Evolutionary conservation across 169 alveolate genomes (phyloP), one percentile per base, ranked within the genome.

Genomic region (Eimeria maxima): DNA sequence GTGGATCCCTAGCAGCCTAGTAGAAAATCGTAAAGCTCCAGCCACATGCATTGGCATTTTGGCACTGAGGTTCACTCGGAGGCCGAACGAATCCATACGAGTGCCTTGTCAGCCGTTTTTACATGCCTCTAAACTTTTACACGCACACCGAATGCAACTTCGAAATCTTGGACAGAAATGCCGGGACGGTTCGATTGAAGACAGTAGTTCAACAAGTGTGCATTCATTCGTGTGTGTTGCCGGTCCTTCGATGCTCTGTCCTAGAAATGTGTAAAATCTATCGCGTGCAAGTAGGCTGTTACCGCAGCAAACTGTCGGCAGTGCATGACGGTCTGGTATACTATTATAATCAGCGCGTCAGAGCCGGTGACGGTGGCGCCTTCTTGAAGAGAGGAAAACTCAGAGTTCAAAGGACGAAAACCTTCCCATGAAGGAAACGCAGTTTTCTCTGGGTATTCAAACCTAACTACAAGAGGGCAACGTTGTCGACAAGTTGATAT

Each of bases 401-500:
- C 20, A 33, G 81, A 38, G 50, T 73, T 73, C 83, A 73, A 38
- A 73, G 83, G 50, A 73, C 20, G 83, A 38, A 38, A 73, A 11
- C 78, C 47, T 69, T 69, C 47, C 44, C 47, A 27, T 69, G 78
- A 73, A 18, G 83, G 83, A 33, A 73, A 73, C 83, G 83, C 55
- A 73, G 18, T 73, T 33, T 33, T 33, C 18, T 33, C 55, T 3
- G 7, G 81, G n/a, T 18, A 1, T 73, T 73, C 33, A 38, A 18
- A 18, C 83, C 24, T 38, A 13, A 71, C 18, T 38, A 16, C 18
- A 42, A 33, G 29, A 38, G 50, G 29, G n/a, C 3, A 33, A 6
- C 45, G 47, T 67, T 38, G 29, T 38, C 13, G 55, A 38, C 10
- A 29, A 69, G 80, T 33, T 29, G 11, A 3, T 33, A 33, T 69